A percentile compares a stretch with the other conserved stretches of the same genome.
Conservation (phyloP, 208 protist genomes). For the Polymyxa betae region DNA sequence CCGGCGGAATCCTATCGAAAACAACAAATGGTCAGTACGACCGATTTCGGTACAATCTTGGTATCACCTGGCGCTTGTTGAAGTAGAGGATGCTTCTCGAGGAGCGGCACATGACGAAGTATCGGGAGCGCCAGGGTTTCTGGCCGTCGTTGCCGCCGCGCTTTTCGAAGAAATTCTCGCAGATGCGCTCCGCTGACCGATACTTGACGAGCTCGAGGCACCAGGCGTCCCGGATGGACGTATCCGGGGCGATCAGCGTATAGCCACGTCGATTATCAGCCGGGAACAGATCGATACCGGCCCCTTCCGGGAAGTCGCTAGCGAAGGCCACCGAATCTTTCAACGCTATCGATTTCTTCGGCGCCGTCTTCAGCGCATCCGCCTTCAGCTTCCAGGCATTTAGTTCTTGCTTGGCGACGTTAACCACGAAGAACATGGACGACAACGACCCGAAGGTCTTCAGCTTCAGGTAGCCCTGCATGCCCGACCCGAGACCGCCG, state of each 20-base stretch:
- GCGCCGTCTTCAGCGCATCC: neutral
- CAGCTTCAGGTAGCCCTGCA: constrained; percentile 33
- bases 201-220: neutral
- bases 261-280: neutral
- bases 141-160: constrained; percentile 13
- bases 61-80: constrained; percentile 6
- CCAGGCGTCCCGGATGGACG: neutral
- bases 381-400: constrained; percentile 39
- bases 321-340: constrained; percentile 12
- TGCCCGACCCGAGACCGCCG: neutral
- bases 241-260: neutral
- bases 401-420: neutral
- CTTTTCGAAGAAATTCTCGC: constrained; percentile 17
- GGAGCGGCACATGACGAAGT: constrained; percentile 18
- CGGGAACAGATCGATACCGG: neutral
- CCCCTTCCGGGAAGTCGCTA: neutral
- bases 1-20: neutral
- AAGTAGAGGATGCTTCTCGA: constrained; percentile 3
- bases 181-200: neutral
- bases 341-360: constrained; percentile 35
- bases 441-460: constrained; percentile 14
- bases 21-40: neutral
- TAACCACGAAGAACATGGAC: constrained; percentile 47
- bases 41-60: neutral
- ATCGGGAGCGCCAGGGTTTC: constrained; percentile 10